These are phyloP conservation scores for Cystobasidiaceae sp. DNA, from an alignment of 1,284 basidiomycete genomes.

Conservation along the genomic window DNA sequence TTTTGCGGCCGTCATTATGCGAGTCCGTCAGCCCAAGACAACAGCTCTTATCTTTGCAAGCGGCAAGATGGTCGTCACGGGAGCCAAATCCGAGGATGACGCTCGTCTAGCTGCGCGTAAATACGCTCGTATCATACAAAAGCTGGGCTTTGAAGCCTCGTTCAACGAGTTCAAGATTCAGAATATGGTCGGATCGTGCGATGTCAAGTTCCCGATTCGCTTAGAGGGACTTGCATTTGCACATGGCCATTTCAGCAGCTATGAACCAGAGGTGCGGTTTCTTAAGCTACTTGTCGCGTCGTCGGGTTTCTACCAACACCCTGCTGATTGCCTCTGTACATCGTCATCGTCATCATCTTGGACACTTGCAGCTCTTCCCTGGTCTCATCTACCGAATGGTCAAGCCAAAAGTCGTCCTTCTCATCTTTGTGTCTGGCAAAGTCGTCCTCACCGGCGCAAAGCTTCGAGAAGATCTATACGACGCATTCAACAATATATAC, in stretches of 20 bases:
- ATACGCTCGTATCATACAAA: constrained; percentile 98
- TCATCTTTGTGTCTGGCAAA: constrained; percentile 99
- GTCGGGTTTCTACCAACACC: constrained; percentile 3
- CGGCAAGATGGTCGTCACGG: constrained; percentile 99
- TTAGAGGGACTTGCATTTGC: constrained; percentile 95
- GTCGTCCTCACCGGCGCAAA: constrained; percentile 98
- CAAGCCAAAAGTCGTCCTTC: constrained; percentile 96
- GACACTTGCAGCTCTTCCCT: constrained; percentile 94
- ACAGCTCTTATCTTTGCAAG: constrained; percentile 99
- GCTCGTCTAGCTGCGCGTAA: constrained; percentile 94
- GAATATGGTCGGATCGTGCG: constrained; percentile 97
- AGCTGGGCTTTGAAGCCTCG: constrained; percentile 98
- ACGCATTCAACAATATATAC: constrained; percentile 98
- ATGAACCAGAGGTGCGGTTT: constrained; percentile 39
- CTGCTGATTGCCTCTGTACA: constrained; percentile 1
- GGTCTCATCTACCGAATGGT: constrained; percentile 99
- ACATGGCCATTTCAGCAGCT: constrained; percentile 63
- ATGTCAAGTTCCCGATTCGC: constrained; percentile 98
- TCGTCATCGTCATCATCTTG: background rate
- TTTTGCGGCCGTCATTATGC: constrained; percentile 99
- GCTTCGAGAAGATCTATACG: constrained; percentile 98
- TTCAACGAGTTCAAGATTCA: constrained; percentile 99
- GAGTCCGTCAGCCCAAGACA: constrained; percentile 99
- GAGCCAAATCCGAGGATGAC: constrained; percentile 98
- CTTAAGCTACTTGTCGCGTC: no score